Conservation (phyloP, 1,284 basidiomycete genomes). For the Serendipita sp. region DNA sequence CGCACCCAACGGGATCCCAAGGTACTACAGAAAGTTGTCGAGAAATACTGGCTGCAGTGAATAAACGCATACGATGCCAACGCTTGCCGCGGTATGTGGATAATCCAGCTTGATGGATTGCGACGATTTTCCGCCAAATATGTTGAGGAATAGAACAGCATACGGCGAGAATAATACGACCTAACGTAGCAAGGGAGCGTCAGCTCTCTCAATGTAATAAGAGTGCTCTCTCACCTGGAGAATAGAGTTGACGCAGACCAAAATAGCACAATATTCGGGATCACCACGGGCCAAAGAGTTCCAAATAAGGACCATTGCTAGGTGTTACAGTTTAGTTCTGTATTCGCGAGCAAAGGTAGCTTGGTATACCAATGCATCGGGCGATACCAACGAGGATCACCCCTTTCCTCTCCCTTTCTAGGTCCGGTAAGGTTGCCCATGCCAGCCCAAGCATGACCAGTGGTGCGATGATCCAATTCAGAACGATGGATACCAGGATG, state of each 20-base stretch:
- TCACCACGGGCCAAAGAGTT: conserved; percentile 68
- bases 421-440: conserved; percentile 74
- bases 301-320: conserved; percentile 80
- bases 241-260: conserved; percentile 38
- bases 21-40: conserved; percentile 26
- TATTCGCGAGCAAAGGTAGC: not conserved
- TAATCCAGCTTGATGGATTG: conserved; percentile 44
- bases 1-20: conserved; percentile 50
- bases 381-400: conserved; percentile 49
- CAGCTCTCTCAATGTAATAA: not conserved
- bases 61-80: conserved; percentile 35
- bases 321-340: conserved; percentile 5
- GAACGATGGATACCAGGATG: conserved; percentile 49
- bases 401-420: conserved; percentile 28
- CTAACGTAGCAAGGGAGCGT: conserved; percentile 31
- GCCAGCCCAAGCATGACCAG: conserved; percentile 72
- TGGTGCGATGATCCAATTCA: conserved; percentile 77
- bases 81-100: conserved; percentile 55
- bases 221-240: conserved; percentile 15
- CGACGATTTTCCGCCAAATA: conserved; percentile 37
- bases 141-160: conserved; percentile 62
- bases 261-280: conserved; percentile 58
- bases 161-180: conserved; percentile 68
- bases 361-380: conserved; percentile 21
- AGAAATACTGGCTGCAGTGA: conserved; percentile 1